phyloP scores from a whole-genome alignment of 2,329 filamentous ascomycete species.

The Elsinoe fawcettii region DNA sequence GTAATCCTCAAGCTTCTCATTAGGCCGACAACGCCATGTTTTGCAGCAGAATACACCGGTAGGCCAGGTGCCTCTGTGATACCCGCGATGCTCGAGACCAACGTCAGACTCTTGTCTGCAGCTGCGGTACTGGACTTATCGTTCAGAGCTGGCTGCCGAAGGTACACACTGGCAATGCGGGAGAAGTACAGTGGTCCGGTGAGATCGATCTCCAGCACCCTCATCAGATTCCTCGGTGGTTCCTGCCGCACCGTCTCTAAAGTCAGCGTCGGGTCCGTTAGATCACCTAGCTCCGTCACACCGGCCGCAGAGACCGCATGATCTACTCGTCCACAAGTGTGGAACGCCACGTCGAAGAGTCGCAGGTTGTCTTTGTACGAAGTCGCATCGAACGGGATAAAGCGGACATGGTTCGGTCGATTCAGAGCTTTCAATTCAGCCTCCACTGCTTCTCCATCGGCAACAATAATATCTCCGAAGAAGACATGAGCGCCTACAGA shows the following conservation, averaged over 20 bases:
- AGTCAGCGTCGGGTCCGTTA: constrained; percentile 40
- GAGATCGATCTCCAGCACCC: constrained; percentile 43
- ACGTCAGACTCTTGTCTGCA: constrained; percentile 36
- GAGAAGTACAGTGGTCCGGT: constrained; percentile 41
- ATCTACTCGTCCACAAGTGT: constrained; percentile 41
- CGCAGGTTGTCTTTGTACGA: constrained; percentile 40
- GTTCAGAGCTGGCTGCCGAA: constrained; percentile 34
- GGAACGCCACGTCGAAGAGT: constrained; percentile 41
- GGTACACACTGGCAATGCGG: constrained; percentile 44
- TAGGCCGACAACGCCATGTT: constrained; percentile 46
- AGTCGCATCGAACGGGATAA: constrained; percentile 40
- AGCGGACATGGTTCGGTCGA: constrained; percentile 27
- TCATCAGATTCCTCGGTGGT: constrained; percentile 28
- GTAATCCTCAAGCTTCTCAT: constrained; percentile 40
- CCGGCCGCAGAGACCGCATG: constrained; percentile 44
- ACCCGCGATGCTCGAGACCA: constrained; percentile 41
- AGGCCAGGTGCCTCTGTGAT: constrained; percentile 44
- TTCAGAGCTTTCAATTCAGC: constrained; percentile 21
- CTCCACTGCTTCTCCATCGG: constrained; percentile 29
- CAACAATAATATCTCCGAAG: constrained; percentile 37
- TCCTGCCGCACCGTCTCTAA: constrained; percentile 37
- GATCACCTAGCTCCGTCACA: constrained; percentile 38
- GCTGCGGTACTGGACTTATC: constrained; percentile 20
- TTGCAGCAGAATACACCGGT: constrained; percentile 41
- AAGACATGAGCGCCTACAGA: constrained; percentile 35